These are phyloP conservation scores for Penicillium cinerascens DNA, from an alignment of 495 filamentous ascomycete genomes.

Conservation along the genomic window DNA sequence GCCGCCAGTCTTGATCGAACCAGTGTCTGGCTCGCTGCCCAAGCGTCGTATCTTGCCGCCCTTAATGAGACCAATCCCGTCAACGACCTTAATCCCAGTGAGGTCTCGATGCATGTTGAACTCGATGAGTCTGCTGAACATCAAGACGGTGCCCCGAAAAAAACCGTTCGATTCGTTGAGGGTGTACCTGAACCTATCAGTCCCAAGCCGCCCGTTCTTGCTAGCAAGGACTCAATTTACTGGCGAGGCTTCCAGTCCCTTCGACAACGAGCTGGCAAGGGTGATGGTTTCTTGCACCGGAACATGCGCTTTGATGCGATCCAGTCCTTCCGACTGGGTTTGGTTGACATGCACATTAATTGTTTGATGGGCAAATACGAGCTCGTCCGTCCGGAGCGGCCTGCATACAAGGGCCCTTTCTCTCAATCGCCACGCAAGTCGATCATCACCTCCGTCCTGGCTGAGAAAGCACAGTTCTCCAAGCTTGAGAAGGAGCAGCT, in stretches of 20 bases:
- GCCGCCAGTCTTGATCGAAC: conserved; percentile 74
- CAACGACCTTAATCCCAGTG: conserved; percentile 41
- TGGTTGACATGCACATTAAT: conserved; percentile 61
- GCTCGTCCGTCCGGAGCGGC: conserved; percentile 43
- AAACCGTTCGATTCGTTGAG: conserved; percentile 72
- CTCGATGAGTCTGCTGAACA: conserved; percentile 19
- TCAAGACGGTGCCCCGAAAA: conserved; percentile 48
- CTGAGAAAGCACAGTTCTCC: conserved; percentile 47
- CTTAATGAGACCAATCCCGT: conserved; percentile 62
- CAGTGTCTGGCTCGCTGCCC: conserved; percentile 73
- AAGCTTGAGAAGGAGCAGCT: conserved; percentile 73
- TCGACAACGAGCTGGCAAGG: conserved; percentile 51
- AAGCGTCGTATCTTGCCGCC: conserved; percentile 71
- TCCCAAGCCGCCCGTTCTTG: conserved; percentile 28
- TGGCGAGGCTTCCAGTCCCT: conserved; percentile 83
- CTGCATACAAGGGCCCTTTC: conserved; percentile 49
- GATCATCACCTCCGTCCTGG: conserved; percentile 34
- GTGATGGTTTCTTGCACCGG: conserved; percentile 80
- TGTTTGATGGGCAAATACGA: conserved; percentile 78
- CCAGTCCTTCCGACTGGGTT: conserved; percentile 70
- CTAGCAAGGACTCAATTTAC: conserved; percentile 74
- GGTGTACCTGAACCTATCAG: conserved; percentile 41
- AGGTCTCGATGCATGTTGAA: conserved; percentile 10
- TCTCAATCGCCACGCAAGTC: conserved; percentile 53
- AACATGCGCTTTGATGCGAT: conserved; percentile 84